phyloP scores from a whole-genome alignment of 163 green algal genomes.

The Chloroidium sp. region DNA sequence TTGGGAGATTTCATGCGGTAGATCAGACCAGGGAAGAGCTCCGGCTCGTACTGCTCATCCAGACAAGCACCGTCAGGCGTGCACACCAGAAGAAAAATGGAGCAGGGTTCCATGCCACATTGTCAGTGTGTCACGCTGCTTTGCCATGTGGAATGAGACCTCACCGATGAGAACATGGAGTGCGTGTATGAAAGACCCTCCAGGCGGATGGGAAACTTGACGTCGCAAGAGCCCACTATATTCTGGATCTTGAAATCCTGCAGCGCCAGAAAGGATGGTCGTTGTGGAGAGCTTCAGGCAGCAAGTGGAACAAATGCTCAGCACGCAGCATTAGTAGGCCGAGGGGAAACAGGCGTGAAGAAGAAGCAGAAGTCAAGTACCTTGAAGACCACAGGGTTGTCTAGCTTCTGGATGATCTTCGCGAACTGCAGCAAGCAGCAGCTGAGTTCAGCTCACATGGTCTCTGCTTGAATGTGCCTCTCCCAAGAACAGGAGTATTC shows the following conservation, averaged over 20 bases:
- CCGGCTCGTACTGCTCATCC: constrained; percentile 87
- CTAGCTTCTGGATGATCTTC: constrained; percentile 91
- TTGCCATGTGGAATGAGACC: constrained; percentile 1
- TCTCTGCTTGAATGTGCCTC: no score
- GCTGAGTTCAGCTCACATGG: no score
- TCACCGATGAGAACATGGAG: constrained; percentile 74
- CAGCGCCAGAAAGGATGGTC: neutral
- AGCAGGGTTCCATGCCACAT: neutral
- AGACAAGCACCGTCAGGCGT: no score
- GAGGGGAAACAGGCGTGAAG: no score
- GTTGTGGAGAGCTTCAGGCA: neutral
- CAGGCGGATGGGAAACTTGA: constrained; percentile 95
- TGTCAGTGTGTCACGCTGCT: neutral
- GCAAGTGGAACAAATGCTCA: neutral
- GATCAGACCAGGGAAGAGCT: constrained; percentile 98
- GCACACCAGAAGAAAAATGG: neutral
- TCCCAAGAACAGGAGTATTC: no score
- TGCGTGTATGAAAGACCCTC: constrained; percentile 86
- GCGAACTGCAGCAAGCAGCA: constrained; percentile 63
- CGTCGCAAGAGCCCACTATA: constrained; percentile 96
- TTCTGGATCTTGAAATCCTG: constrained; percentile 98
- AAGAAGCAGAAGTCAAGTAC: constrained; percentile 4
- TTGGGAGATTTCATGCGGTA: constrained; percentile 98
- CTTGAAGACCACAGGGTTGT: constrained; percentile 72
- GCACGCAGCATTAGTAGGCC: neutral